Evolutionary conservation across 1,284 basidiomycete species (phyloP).

Genomic region (Cryptococcus wingfieldii): DNA sequence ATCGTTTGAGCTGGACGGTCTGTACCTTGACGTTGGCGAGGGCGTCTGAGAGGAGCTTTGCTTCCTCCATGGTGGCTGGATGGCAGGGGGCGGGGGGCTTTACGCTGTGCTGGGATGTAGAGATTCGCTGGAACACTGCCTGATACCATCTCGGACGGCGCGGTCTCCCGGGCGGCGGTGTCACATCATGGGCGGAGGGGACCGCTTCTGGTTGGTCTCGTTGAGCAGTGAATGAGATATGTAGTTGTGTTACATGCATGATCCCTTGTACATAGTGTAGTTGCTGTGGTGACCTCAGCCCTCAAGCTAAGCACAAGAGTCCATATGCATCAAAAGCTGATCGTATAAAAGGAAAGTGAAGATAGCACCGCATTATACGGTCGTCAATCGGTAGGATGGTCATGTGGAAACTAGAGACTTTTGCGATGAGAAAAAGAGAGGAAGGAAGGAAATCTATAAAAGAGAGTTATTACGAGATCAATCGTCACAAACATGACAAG

Average conservation of each 20-base stretch:
- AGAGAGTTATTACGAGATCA: background rate
- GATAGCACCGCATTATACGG: background rate
- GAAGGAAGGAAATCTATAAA: background rate
- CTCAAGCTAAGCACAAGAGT: background rate
- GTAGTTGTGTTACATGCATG: no score
- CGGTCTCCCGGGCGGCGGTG: no score
- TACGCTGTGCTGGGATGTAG: no score
- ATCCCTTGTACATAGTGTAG: no score
- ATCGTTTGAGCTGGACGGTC: conserved; percentile 86
- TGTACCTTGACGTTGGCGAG: conserved; percentile 76
- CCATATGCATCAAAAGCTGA: conserved; percentile 1
- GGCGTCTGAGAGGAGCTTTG: conserved; percentile 42
- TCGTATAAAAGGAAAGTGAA: background rate
- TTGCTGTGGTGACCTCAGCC: no score
- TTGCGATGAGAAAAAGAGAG: background rate
- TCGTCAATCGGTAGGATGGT: background rate
- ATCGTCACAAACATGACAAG: no score
- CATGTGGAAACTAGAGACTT: background rate
- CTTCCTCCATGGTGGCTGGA: conserved; percentile 28
- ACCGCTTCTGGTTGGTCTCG: no score
- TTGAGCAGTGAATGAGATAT: no score
- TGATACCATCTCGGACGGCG: no score
- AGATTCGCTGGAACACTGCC: no score
- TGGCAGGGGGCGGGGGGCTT: no score
- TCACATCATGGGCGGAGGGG: no score